Evolutionary conservation across 1,139 yeast genomes (phyloP), one percentile per base, ranked within the genome.

Genomic region (Meyerozyma carpophila): DNA sequence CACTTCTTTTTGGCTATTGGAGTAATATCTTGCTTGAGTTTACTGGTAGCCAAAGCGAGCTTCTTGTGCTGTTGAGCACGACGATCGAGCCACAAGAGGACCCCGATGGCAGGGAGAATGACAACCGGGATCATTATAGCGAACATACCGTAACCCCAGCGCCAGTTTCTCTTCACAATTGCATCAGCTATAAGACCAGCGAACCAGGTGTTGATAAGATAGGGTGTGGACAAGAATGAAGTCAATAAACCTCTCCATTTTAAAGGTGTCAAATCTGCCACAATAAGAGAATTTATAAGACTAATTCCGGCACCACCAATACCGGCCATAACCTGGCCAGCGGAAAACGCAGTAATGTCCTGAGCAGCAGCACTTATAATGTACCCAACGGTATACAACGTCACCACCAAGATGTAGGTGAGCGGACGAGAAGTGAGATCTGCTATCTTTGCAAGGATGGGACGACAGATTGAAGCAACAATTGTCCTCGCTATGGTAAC

Each of bases 81-180:
- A 36, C 50, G 52, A 39, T 67, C 70, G 38, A 58, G 47, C 43
- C 50, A 57, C n/a, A 52, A 45, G 59, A 68, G 53, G 21, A 62
- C 46, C 6, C 44, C 25, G 29, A 65, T 52, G 7, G 64, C 62
- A 16, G 72, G 72, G 8, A 50, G 37, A 18, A 61, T 43, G 10
- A 58, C 54, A 3, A 52, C 66, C 5, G 71, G 70, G 43, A 63
- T 57, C 28, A 66, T 59, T 36, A 67, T 63, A 27, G 65, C 59
- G 50, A 65, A 66, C 70, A 65, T 65, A 43, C 71, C 71, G 46
- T 62, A 66, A 39, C 70, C 71, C 71, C 71, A 66, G 56, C 70
- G 59, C 72, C 72, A 66, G 45, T 62, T 63, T 25, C 43, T 36
- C n/a, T 46, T 47, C n/a, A 58, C 46, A 18, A 66, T 49, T 14